Conservation (phyloP, 768 basidiomycete species). For the Boletus huronensis region DNA sequence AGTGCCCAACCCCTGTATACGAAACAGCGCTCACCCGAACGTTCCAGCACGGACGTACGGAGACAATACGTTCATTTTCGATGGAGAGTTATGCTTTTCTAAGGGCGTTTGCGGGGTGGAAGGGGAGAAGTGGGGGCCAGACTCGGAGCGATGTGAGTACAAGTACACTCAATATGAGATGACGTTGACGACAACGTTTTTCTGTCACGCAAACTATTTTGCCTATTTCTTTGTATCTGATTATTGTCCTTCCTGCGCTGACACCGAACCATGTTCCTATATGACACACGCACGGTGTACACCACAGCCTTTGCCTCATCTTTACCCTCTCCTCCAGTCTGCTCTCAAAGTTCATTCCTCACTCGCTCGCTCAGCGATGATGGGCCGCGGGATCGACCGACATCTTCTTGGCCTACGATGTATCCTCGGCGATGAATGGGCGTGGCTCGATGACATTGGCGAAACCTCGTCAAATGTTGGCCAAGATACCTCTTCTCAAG, state of each 20-base stretch:
- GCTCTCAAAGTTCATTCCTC: conserved; percentile 70
- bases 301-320: conserved; percentile 21
- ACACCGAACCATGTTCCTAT: neutral
- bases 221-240: conserved; percentile 28
- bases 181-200: neutral
- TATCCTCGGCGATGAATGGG: conserved; percentile 44
- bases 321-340: conserved; percentile 51
- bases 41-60: conserved; percentile 85
- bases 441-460: conserved; percentile 22
- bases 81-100: conserved; percentile 66
- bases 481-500: conserved; percentile 5
- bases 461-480: neutral
- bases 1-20: conserved; percentile 81
- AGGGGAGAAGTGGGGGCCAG: conserved; percentile 2
- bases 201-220: neutral
- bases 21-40: conserved; percentile 88
- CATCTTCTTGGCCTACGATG: conserved; percentile 84
- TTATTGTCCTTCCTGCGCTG: neutral
- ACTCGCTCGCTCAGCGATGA: conserved; percentile 73
- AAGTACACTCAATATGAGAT: conserved; percentile 1
- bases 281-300: neutral
- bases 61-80: conserved; percentile 78
- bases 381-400: conserved; percentile 83
- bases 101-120: conserved; percentile 17
- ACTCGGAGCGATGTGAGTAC: conserved; percentile 12